Conservation (phyloP, 2,329 filamentous ascomycete species). For the Teratosphaeria viscida region DNA sequence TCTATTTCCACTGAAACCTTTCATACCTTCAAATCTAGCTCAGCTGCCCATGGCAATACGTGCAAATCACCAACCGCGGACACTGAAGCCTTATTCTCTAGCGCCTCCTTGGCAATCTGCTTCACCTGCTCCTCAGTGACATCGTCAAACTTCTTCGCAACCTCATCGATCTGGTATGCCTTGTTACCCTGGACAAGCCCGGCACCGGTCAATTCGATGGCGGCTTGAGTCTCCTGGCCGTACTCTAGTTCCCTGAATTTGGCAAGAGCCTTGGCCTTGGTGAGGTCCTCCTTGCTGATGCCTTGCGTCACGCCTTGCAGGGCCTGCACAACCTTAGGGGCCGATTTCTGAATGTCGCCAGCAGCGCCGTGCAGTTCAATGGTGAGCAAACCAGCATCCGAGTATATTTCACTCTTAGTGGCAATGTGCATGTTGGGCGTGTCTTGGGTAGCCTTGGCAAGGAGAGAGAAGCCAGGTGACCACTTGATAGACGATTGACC, state of each 20-base stretch:
- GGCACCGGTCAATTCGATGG: slow-evolving; percentile 73
- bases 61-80: slow-evolving; percentile 85
- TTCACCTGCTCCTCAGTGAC: slow-evolving; percentile 80
- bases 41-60: slow-evolving; percentile 82
- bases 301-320: slow-evolving; percentile 66
- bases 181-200: slow-evolving; percentile 72
- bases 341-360: slow-evolving; percentile 59
- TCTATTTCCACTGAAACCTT: slow-evolving; percentile 26
- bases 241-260: slow-evolving; percentile 85
- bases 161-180: slow-evolving; percentile 71
- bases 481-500: slow-evolving; percentile 91
- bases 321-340: slow-evolving; percentile 66
- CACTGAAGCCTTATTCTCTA: slow-evolving; percentile 81
- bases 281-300: slow-evolving; percentile 72
- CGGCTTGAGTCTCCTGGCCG: slow-evolving; percentile 65
- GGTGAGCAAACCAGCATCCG: slow-evolving; percentile 82
- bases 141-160: slow-evolving; percentile 66
- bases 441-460: slow-evolving; percentile 65
- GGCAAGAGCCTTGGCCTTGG: slow-evolving; percentile 83
- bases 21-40: slow-evolving; percentile 91
- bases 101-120: slow-evolving; percentile 78
- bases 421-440: slow-evolving; percentile 57
- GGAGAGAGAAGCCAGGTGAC: slow-evolving; percentile 82
- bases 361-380: slow-evolving; percentile 71
- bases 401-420: slow-evolving; percentile 76